Percentiles rank a stretch among this genome's conserved stretches.
Evolutionary conservation across 208 protist species (phyloP).

Genomic region (Hexamita inflata): DNA sequence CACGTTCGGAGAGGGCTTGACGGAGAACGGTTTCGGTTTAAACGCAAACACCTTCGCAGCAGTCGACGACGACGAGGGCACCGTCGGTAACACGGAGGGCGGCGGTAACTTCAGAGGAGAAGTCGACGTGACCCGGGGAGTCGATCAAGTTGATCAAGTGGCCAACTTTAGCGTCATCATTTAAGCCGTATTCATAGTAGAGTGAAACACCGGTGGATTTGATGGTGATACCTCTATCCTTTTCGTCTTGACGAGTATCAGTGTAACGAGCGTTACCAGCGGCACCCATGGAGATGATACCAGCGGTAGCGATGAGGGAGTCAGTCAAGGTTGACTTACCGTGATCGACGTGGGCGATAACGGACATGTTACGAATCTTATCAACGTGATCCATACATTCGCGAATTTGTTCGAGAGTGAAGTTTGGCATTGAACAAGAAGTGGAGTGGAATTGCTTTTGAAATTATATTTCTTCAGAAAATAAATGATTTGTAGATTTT

Average conservation of each 20-base stretch:
- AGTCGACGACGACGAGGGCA: slow-evolving; percentile 94
- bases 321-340: slow-evolving; percentile 91
- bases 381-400: slow-evolving; percentile 64
- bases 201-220: slow-evolving; percentile 95
- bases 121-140: slow-evolving; percentile 93
- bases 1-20: slow-evolving; percentile 84
- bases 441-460: too few relatives aligned
- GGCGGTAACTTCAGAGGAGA: slow-evolving; percentile 93
- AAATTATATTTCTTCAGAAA: too few relatives aligned
- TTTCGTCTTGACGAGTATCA: slow-evolving; percentile 77
- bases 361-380: slow-evolving; percentile 78
- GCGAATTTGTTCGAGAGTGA: slow-evolving; percentile 42
- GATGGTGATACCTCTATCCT: slow-evolving; percentile 97
- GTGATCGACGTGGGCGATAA: slow-evolving; percentile 70
- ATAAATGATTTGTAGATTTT: too few relatives aligned
- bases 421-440: too few relatives aligned
- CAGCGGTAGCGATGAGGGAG: slow-evolving; percentile 69
- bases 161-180: slow-evolving; percentile 11
- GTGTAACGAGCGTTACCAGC: slow-evolving; percentile 72
- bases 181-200: slow-evolving; percentile 68
- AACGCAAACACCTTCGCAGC: slow-evolving; percentile 92
- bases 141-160: slow-evolving; percentile 93
- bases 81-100: slow-evolving; percentile 97
- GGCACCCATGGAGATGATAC: slow-evolving; percentile 71
- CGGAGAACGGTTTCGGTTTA: slow-evolving; percentile 96